phyloP scores from a whole-genome alignment of 1,284 basidiomycete species.

The Inonotus obliquus region DNA sequence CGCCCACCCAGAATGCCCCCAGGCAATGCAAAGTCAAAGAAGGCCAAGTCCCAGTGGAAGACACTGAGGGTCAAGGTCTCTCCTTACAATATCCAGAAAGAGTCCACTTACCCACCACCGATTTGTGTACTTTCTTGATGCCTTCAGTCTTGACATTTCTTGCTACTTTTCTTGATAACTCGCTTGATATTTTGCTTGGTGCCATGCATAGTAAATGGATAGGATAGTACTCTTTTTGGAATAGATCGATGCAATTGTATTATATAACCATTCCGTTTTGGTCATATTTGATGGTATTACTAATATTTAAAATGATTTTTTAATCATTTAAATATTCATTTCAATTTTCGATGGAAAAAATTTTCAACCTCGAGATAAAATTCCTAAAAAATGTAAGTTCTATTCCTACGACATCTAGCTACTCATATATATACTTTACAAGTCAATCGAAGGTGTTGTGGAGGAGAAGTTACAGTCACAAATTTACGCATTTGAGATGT shows the following conservation, averaged over 20 bases:
- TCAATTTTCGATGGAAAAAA: background rate
- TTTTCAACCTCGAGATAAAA: background rate
- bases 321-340: background rate
- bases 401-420: background rate
- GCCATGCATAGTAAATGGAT: background rate
- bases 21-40: background rate
- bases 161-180: too few relatives aligned
- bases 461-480: background rate
- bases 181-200: background rate
- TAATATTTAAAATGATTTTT: too few relatives aligned
- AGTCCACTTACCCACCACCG: too few relatives aligned
- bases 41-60: background rate
- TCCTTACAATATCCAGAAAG: too few relatives aligned
- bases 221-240: background rate
- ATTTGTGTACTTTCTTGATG: too few relatives aligned
- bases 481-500: background rate
- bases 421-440: background rate
- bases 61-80: background rate
- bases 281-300: background rate
- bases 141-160: too few relatives aligned
- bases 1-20: background rate
- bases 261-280: background rate
- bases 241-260: too few relatives aligned
- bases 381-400: too few relatives aligned
- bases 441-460: background rate